Base-by-base conservation (phyloP, 345 rosid genomes). In the Lenwebbia sp. region DNA sequence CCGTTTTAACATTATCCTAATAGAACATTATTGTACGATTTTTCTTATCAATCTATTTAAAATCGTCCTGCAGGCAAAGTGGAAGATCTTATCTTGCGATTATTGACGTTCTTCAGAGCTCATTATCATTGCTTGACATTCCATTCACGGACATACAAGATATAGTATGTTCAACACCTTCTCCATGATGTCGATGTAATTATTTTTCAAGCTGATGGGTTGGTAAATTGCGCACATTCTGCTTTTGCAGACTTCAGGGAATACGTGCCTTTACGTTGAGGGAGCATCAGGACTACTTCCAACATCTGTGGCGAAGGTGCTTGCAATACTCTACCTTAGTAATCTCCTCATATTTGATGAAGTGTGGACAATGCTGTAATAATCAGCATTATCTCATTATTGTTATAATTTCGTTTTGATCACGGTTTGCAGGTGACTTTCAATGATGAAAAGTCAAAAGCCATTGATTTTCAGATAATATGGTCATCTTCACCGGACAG, bases 201-300 rank as follows among this genome's bases (percentile, higher is more conserved):
- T 65, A 62, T 86, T 49, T 62, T 49, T 78, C 70, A 83, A 86
- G 58, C 33, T 50, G 10, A 50, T 84, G 86, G 57, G 47, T n/a
- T 56, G 54, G 84, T 74, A 62, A 85, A 85, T 86, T 23, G 15
- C 41, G 58, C 74, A 60, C 41, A 87, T 78, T 60, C 85, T 83
- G 30, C 53, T 88, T 84, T 17, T 90, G 84, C 92, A 97, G 99
- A 93, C 92, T 87, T 88, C 88, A 19, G 96, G 99, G 87, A 86
- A 89, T 13, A 84, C 90, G 83, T 93, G 94, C 92, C 91, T 97
- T 82, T 96, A 91, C 84, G 88, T 96, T 22, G 98, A 95, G 85
- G 99, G 99, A 89, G 99, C 95, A 84, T 97, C 99, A 82, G 94
- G 94, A 8, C 90, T 92, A 90, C 92, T 88, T 89, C 98, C 99